Conservation (phyloP, 2,329 filamentous ascomycete genomes). For the Corinectria fuckeliana region DNA sequence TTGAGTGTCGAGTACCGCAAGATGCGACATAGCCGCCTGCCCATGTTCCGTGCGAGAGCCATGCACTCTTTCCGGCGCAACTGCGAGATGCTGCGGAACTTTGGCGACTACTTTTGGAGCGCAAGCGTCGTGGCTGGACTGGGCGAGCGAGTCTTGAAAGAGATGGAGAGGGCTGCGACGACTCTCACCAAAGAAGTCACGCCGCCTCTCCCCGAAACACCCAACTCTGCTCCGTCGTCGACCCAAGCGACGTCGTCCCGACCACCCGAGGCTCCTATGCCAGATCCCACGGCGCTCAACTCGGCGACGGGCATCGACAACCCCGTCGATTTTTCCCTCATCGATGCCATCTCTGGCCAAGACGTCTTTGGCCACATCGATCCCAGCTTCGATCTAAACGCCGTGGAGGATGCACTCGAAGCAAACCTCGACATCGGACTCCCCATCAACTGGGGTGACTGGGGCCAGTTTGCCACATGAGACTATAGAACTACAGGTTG, state of each 20-base stretch:
- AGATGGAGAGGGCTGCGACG: slow-evolving; percentile 62
- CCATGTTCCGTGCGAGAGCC: slow-evolving; percentile 64
- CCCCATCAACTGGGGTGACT: slow-evolving; percentile 59
- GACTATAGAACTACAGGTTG: not conserved
- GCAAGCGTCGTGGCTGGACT: slow-evolving; percentile 61
- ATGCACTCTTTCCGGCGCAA: slow-evolving; percentile 61
- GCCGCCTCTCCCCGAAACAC: slow-evolving; percentile 34
- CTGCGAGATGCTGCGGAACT: slow-evolving; percentile 58
- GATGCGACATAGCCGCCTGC: slow-evolving; percentile 65
- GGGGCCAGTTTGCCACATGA: slow-evolving; percentile 47
- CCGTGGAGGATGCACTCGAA: slow-evolving; percentile 61
- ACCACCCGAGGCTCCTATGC: slow-evolving; percentile 24
- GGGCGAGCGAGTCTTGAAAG: slow-evolving; percentile 60
- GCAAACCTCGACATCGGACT: slow-evolving; percentile 61
- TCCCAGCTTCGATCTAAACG: slow-evolving; percentile 59
- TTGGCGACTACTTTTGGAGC: slow-evolving; percentile 65
- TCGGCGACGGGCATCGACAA: slow-evolving; percentile 41
- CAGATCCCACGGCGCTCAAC: slow-evolving; percentile 38
- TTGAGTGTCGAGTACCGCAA: slow-evolving; percentile 69
- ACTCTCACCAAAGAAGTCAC: slow-evolving; percentile 49
- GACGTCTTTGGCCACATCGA: slow-evolving; percentile 63
- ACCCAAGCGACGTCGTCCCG: slow-evolving; percentile 13
- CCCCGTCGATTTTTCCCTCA: slow-evolving; percentile 49
- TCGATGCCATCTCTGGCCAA: slow-evolving; percentile 55
- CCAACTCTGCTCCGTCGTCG: slow-evolving; percentile 23